Percentiles rank a stretch among this genome's conserved stretches.
Evolutionary conservation across 768 basidiomycete species (phyloP).

Genomic region (Tylopilus sp.): DNA sequence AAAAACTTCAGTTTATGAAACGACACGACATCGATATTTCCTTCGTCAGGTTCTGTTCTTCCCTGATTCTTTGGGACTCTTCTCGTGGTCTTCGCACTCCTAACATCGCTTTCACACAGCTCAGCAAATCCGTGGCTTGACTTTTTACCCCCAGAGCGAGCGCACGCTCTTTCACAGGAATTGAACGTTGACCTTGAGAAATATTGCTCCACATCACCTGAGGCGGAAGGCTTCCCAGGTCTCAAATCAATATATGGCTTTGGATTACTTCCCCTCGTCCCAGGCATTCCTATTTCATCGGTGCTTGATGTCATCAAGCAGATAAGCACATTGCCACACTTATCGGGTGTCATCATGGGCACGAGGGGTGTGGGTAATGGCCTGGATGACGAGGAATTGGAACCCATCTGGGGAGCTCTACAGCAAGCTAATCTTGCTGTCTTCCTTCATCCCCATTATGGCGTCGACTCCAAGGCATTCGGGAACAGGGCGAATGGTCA

Average conservation of each 20-base stretch:
- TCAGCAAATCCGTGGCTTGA: slow-evolving; percentile 93
- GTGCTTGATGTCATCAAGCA: slow-evolving; percentile 66
- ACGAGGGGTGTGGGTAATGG: slow-evolving; percentile 75
- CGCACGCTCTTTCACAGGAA: slow-evolving; percentile 59
- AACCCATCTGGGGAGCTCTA: slow-evolving; percentile 81
- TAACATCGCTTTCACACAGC: slow-evolving; percentile 36
- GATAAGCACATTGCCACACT: slow-evolving; percentile 59
- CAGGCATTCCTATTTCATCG: slow-evolving; percentile 49
- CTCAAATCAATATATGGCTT: slow-evolving; percentile 78
- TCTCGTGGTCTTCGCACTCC: slow-evolving; percentile 5
- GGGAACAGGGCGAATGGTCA: slow-evolving; percentile 81
- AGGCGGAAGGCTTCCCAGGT: slow-evolving; percentile 26
- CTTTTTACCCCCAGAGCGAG: slow-evolving; percentile 69
- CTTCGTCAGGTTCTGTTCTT: slow-evolving; percentile 57
- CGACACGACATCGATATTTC: slow-evolving; percentile 76
- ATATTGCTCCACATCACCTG: slow-evolving; percentile 70
- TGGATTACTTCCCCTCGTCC: slow-evolving; percentile 80
- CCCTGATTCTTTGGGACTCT: slow-evolving; percentile 1
- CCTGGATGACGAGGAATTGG: slow-evolving; percentile 73
- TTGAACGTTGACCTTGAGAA: slow-evolving; percentile 76
- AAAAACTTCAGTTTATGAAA: slow-evolving; percentile 86
- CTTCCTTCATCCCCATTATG: slow-evolving; percentile 87
- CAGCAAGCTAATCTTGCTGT: slow-evolving; percentile 66
- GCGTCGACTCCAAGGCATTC: slow-evolving; percentile 70
- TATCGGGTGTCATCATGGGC: slow-evolving; percentile 80